A percentile compares a stretch with the other conserved stretches of the same genome.
Conservation (phyloP, 2,329 filamentous ascomycete genomes). For the Eutypella sp. region DNA sequence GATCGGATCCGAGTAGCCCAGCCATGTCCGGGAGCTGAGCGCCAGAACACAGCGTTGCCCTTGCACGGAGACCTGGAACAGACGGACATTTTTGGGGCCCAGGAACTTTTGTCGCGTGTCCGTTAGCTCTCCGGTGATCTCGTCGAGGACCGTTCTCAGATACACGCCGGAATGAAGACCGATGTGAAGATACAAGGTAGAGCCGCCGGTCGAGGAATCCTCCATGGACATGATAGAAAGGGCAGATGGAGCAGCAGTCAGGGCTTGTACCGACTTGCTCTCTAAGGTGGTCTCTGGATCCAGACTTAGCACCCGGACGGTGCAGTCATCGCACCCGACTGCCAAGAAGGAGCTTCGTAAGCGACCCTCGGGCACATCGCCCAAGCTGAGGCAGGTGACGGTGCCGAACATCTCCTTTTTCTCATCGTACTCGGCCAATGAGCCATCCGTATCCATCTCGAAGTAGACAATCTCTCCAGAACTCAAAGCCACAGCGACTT, state of each 20-base stretch:
- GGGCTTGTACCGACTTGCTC: conserved; percentile 88
- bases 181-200: conserved; percentile 90
- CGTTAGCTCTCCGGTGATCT: conserved; percentile 90
- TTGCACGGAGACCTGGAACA: conserved; percentile 88
- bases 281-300: conserved; percentile 88
- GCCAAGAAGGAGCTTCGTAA: conserved; percentile 88
- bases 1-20: conserved; percentile 86
- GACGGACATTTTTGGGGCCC: conserved; percentile 80
- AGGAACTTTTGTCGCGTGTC: conserved; percentile 94
- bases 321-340: conserved; percentile 94
- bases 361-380: conserved; percentile 85
- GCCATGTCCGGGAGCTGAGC: conserved; percentile 89
- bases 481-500: conserved; percentile 89
- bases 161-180: conserved; percentile 97
- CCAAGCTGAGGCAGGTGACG: conserved; percentile 90
- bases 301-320: conserved; percentile 85
- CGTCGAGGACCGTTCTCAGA: conserved; percentile 88
- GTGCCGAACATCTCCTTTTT: conserved; percentile 93
- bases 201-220: conserved; percentile 84
- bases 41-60: conserved; percentile 81
- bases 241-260: conserved; percentile 84
- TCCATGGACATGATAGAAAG: conserved; percentile 93
- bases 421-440: conserved; percentile 89
- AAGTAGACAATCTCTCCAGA: conserved; percentile 98
- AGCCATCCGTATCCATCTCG: conserved; percentile 90